Evolutionary conservation across 352 stramenopile genomes (phyloP), one percentile per base, ranked within the genome.

Genomic region (Globisporangium cederbergense): DNA sequence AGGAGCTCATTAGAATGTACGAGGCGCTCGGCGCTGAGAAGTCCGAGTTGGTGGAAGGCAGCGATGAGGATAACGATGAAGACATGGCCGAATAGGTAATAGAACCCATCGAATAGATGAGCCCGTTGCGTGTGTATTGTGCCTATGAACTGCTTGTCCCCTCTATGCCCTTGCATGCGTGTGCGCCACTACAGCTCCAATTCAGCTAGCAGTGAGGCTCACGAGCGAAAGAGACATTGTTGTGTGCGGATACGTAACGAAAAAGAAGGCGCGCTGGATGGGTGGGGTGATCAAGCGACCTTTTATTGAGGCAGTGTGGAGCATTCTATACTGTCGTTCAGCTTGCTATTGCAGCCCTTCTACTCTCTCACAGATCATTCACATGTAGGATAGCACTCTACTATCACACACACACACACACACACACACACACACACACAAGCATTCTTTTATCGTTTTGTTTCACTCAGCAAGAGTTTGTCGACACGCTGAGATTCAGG

Each of bases 391-490:
- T n/a, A 46, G 16, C 40, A 22, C 16, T 49, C 43, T 30, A 11
- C 30, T 10, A 42, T 36, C 32, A 42, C 11, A 60, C 25, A 52
- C 53, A 10, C n/a, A n/a, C n/a, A n/a, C n/a, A 45, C 9, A 30
- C 57, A 43, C 42, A 65, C 32, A 36, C 4, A 36, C 32, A 36
- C 32, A 36, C 32, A 9, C 38, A 53, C 43, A 22, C 38, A 28
- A 28, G 25, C 1, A 52, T 25, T 18, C 28, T 18, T 1, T 30
- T 16, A 32, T 54, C 22, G 13, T n/a, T 54, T 59, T 60, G 68
- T 67, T 79, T 85, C 78, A 86, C 78, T 88, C 78, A 89, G 74
- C 76, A 62, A 86, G 66, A 81, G 59, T 46, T 83, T 83, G 65
- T 82, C 81, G 60, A 83, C 81, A 90, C 70, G 69, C 42, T 66